Conservation (phyloP, 305 asterid species). For the Fraxinus sp. region DNA sequence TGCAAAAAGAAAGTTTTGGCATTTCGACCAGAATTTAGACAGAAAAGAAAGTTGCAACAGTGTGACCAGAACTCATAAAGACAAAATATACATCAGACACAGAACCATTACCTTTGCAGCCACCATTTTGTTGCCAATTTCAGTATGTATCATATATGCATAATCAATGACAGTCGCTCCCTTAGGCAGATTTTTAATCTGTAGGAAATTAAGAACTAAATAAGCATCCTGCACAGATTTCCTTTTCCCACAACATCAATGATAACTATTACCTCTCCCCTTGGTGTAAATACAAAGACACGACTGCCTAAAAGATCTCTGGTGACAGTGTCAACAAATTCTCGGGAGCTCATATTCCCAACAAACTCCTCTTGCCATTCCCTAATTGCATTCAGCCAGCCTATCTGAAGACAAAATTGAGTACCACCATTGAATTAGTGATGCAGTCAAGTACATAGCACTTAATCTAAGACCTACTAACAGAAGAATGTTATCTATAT, state of each 20-base stretch:
- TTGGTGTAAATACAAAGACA: conserved; percentile 88
- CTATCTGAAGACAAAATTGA: conserved; percentile 52
- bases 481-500: conserved; percentile 9
- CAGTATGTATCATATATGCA: conserved; percentile 90
- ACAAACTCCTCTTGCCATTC: conserved; percentile 99
- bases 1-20: conserved; percentile 33
- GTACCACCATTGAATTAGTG: conserved; percentile 22
- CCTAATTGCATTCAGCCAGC: conserved; percentile 96
- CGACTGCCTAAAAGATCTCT: conserved; percentile 93
- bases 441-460: conserved; percentile 8
- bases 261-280: conserved; percentile 69
- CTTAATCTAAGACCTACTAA: conserved; percentile 2
- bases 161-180: conserved; percentile 87
- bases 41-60: background rate
- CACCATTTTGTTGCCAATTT: conserved; percentile 88
- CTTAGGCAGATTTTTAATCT: conserved; percentile 86
- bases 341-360: conserved; percentile 94
- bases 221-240: conserved; percentile 11
- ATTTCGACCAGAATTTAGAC: conserved; percentile 23
- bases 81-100: conserved; percentile 12
- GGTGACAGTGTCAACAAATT: conserved; percentile 87
- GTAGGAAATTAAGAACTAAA: conserved; percentile 22
- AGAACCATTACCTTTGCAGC: conserved; percentile 72
- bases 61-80: conserved; percentile 1
- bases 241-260: background rate